Evolutionary conservation across 2,329 filamentous ascomycete species (phyloP).

Genomic region (Chaetomiaceae sp.): DNA sequence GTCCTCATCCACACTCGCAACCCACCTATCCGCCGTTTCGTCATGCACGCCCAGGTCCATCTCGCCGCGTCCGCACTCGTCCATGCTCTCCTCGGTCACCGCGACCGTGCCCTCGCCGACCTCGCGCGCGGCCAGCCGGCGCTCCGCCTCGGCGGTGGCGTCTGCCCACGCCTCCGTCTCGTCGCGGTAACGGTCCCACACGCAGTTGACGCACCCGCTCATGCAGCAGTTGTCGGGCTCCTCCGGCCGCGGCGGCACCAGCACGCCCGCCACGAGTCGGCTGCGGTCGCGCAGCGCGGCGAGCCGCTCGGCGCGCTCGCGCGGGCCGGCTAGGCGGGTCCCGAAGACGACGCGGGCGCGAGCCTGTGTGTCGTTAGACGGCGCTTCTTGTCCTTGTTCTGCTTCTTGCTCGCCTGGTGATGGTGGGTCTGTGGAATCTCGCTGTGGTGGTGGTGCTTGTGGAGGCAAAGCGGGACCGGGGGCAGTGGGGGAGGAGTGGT

Average conservation of each 20-base stretch:
- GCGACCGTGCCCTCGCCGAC: slow-evolving; percentile 17
- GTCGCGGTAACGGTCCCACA: slow-evolving; percentile 88
- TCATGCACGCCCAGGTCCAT: slow-evolving; percentile 37
- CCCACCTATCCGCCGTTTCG: slow-evolving; percentile 29
- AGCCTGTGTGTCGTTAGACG: slow-evolving; percentile 9
- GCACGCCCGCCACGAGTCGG: slow-evolving; percentile 66
- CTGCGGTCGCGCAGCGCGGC: slow-evolving; percentile 53
- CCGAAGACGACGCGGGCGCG: slow-evolving; percentile 64
- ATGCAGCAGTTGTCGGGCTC: slow-evolving; percentile 99
- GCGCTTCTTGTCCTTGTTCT: not conserved
- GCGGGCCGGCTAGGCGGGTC: slow-evolving; percentile 67
- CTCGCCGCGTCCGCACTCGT: slow-evolving; percentile 23
- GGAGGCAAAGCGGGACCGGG: slow-evolving; percentile 1
- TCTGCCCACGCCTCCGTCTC: slow-evolving; percentile 85
- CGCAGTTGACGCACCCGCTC: slow-evolving; percentile 96
- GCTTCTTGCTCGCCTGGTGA: not conserved
- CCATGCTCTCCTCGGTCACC: slow-evolving; percentile 18
- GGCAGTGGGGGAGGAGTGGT: slow-evolving; percentile 12
- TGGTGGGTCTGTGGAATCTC: not conserved
- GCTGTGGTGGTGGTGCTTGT: not conserved
- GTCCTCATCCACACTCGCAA: slow-evolving; percentile 69
- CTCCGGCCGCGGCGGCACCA: slow-evolving; percentile 73
- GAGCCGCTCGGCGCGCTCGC: slow-evolving; percentile 57
- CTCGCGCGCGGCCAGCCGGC: slow-evolving; percentile 39
- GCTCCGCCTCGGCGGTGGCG: slow-evolving; percentile 57